These are phyloP conservation scores for Tylopilus balloui DNA, from an alignment of 768 basidiomycete species.

Conservation along the genomic window DNA sequence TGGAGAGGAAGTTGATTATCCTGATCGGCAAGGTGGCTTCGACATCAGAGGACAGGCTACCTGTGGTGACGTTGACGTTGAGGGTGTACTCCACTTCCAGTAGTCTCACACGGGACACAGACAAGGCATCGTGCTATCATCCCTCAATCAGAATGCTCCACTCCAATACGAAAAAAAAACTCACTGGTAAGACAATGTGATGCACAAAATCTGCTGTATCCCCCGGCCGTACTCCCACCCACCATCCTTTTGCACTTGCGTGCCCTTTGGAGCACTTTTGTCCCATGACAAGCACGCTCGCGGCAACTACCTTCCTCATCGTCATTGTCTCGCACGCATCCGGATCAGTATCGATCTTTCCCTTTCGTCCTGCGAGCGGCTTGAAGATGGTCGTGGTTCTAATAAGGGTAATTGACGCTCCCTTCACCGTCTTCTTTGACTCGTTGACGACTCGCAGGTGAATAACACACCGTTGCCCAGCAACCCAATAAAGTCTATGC, in stretches of 20 bases:
- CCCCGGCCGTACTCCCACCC: constrained; percentile 71
- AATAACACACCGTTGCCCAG: constrained; percentile 74
- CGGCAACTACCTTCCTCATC: constrained; percentile 58
- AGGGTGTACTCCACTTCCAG: constrained; percentile 76
- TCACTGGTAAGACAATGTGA: constrained; percentile 69
- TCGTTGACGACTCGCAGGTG: constrained; percentile 63
- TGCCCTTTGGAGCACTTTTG: constrained; percentile 59
- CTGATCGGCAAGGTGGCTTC: constrained; percentile 68
- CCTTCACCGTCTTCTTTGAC: constrained; percentile 63
- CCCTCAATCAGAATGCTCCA: constrained; percentile 3
- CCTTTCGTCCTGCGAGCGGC: constrained; percentile 34
- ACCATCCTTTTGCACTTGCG: constrained; percentile 85
- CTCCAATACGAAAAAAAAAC: constrained; percentile 24
- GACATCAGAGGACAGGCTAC: constrained; percentile 57
- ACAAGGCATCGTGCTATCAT: constrained; percentile 60
- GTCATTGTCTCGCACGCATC: constrained; percentile 64
- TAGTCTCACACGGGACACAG: constrained; percentile 62
- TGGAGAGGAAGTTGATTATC: constrained; percentile 79
- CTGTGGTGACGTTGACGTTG: constrained; percentile 57
- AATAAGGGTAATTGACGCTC: constrained; percentile 55
- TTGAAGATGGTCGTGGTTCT: constrained; percentile 66
- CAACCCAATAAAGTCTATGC: constrained; percentile 73
- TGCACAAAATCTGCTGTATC: constrained; percentile 62
- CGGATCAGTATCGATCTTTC: constrained; percentile 37
- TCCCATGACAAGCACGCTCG: constrained; percentile 61